phyloP scores from a whole-genome alignment of 2,329 filamentous ascomycete species.

The Hymenoscyphus occultus region DNA sequence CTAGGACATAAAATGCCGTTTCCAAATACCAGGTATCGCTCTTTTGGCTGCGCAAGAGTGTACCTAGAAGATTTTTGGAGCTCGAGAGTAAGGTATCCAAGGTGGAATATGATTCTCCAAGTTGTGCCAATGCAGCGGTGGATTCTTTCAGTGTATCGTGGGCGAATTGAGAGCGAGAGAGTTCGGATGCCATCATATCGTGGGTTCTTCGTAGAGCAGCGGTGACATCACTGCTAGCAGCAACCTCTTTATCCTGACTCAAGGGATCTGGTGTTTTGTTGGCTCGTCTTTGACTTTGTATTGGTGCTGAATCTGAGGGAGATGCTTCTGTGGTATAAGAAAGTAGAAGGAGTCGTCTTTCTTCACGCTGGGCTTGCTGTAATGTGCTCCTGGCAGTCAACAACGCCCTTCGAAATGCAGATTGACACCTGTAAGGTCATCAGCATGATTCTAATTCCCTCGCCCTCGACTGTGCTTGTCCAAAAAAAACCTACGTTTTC shows the following conservation, averaged over 20 bases:
- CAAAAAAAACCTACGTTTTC: slow-evolving; percentile 52
- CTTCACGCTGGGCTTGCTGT: slow-evolving; percentile 68
- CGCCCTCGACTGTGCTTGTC: slow-evolving; percentile 6
- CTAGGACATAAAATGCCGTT: slow-evolving; percentile 79
- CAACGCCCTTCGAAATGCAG: slow-evolving; percentile 77
- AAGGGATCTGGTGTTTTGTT: slow-evolving; percentile 23
- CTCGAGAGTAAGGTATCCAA: slow-evolving; percentile 74
- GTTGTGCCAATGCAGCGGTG: slow-evolving; percentile 73
- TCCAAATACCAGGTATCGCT: slow-evolving; percentile 98
- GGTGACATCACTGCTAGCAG: slow-evolving; percentile 81
- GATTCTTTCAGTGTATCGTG: slow-evolving; percentile 84
- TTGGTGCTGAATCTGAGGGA: slow-evolving; percentile 32
- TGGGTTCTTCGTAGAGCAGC: slow-evolving; percentile 80
- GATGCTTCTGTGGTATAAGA: slow-evolving; percentile 44
- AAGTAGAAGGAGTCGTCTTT: slow-evolving; percentile 72
- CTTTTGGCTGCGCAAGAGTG: slow-evolving; percentile 83
- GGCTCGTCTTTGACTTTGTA: slow-evolving; percentile 32
- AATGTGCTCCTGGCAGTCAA: slow-evolving; percentile 73
- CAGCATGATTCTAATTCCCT: neutral
- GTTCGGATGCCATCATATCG: slow-evolving; percentile 78
- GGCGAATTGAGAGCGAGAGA: slow-evolving; percentile 83
- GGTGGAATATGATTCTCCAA: slow-evolving; percentile 77
- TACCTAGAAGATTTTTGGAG: slow-evolving; percentile 71
- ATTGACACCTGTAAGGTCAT: slow-evolving; percentile 27
- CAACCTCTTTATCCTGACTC: slow-evolving; percentile 69